A percentile compares a stretch with the other conserved stretches of the same genome.
phyloP scores from a whole-genome alignment of 2,329 filamentous ascomycete species.

The Ophiocordyceps australis region DNA sequence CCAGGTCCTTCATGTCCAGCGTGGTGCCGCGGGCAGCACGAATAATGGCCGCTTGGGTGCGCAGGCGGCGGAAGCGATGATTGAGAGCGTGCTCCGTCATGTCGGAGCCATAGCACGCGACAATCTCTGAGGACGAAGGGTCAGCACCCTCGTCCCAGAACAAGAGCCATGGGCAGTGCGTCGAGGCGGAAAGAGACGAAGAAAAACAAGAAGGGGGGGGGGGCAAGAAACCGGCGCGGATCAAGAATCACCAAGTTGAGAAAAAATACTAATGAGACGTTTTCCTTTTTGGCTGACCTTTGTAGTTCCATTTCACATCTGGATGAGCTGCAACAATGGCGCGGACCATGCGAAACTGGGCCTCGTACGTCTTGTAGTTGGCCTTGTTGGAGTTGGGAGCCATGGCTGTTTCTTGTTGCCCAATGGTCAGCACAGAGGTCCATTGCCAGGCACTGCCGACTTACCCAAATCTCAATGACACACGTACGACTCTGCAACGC shows the following conservation, averaged over 20 bases:
- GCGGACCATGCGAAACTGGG: conserved; percentile 38
- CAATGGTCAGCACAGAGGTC: no score
- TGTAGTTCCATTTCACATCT: conserved; percentile 37
- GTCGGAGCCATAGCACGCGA: conserved; percentile 27
- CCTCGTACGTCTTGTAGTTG: conserved; percentile 43
- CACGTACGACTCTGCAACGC: no score
- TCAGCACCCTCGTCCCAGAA: conserved; percentile 11
- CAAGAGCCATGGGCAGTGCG: not conserved
- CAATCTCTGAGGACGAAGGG: conserved; percentile 23
- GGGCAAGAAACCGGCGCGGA: no score
- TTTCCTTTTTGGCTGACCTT: conserved; percentile 38
- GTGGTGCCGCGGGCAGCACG: conserved; percentile 14
- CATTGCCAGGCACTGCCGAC: no score
- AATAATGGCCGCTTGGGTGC: conserved; percentile 20
- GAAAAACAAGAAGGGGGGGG: conserved; percentile 1
- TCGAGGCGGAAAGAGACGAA: not conserved
- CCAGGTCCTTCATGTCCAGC: conserved; percentile 23
- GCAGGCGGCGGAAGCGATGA: conserved; percentile 31
- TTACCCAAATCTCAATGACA: no score
- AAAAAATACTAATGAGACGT: no score
- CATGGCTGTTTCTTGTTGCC: conserved; percentile 18
- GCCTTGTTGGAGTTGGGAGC: conserved; percentile 20
- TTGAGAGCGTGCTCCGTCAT: conserved; percentile 26
- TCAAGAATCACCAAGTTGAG: no score
- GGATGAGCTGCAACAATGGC: conserved; percentile 41